A percentile compares a stretch with the other conserved stretches of the same genome.
Evolutionary conservation across 306 rosid species (phyloP).

Genomic region (Trifolium repens): DNA sequence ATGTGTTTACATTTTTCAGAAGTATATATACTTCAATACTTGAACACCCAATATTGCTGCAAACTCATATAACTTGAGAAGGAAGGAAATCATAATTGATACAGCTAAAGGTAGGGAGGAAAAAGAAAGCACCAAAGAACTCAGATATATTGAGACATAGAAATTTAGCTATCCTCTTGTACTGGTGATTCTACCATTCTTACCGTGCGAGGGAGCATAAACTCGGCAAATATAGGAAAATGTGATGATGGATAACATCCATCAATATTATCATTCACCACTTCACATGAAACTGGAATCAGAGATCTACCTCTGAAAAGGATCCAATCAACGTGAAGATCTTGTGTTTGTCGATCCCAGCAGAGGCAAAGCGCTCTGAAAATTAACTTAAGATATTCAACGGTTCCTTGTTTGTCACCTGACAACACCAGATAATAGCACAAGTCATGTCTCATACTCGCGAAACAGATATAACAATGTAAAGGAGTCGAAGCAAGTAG

Average conservation of each 20-base stretch:
- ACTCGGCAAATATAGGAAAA: constrained; percentile 87
- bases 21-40: constrained; percentile 34
- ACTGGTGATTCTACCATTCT: constrained; percentile 71
- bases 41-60: neutral
- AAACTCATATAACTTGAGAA: constrained; percentile 19
- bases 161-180: constrained; percentile 61
- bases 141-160: constrained; percentile 29
- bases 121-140: neutral
- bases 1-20: constrained; percentile 27
- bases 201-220: constrained; percentile 94
- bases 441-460: constrained; percentile 14
- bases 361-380: constrained; percentile 96
- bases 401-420: constrained; percentile 97
- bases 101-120: constrained; percentile 4
- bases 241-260: constrained; percentile 93
- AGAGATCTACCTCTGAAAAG: constrained; percentile 96
- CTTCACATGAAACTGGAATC: constrained; percentile 90
- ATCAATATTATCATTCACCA: constrained; percentile 81
- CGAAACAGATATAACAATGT: constrained; percentile 8
- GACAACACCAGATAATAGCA: constrained; percentile 33
- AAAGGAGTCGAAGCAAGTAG: constrained; percentile 18
- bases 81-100: constrained; percentile 14
- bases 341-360: constrained; percentile 99
- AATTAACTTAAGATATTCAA: constrained; percentile 84
- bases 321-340: constrained; percentile 96